Conservation (phyloP, 441 rosid species). For the Eruca vesicaria region DNA sequence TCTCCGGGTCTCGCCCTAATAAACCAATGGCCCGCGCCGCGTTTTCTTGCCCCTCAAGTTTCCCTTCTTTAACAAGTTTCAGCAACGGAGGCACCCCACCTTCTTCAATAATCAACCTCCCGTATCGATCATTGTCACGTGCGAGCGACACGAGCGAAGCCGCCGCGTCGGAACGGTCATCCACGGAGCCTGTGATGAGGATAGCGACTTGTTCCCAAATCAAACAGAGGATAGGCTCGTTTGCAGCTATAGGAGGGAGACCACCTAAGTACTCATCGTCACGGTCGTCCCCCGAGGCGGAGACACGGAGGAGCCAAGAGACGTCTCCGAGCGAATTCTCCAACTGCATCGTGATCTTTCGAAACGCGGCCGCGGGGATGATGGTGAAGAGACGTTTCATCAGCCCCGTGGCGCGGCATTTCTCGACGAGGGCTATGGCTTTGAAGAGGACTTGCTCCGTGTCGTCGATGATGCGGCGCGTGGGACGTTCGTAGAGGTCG, state of each 20-base stretch:
- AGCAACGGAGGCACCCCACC: constrained; percentile 63
- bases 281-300: constrained; percentile 57
- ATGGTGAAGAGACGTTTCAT: constrained; percentile 67
- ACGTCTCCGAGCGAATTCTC: constrained; percentile 75
- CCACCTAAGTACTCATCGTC: constrained; percentile 55
- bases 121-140: constrained; percentile 64
- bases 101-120: constrained; percentile 69
- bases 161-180: constrained; percentile 63
- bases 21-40: constrained; percentile 70
- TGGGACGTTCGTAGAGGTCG: constrained; percentile 72
- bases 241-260: constrained; percentile 72
- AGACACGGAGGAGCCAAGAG: constrained; percentile 66
- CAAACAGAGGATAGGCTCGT: constrained; percentile 70
- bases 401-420: constrained; percentile 59
- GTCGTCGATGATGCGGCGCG: constrained; percentile 66
- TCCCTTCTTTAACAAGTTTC: constrained; percentile 64
- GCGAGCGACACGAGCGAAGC: constrained; percentile 65
- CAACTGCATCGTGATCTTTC: constrained; percentile 55
- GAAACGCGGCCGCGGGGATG: constrained; percentile 66
- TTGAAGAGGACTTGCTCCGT: constrained; percentile 74
- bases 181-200: constrained; percentile 57
- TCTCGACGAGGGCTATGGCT: constrained; percentile 52
- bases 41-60: constrained; percentile 60
- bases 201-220: constrained; percentile 76
- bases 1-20: constrained; percentile 62